These are phyloP conservation scores for Talaromyces sp. DNA, from an alignment of 2,329 filamentous ascomycete genomes.

Conservation along the genomic window DNA sequence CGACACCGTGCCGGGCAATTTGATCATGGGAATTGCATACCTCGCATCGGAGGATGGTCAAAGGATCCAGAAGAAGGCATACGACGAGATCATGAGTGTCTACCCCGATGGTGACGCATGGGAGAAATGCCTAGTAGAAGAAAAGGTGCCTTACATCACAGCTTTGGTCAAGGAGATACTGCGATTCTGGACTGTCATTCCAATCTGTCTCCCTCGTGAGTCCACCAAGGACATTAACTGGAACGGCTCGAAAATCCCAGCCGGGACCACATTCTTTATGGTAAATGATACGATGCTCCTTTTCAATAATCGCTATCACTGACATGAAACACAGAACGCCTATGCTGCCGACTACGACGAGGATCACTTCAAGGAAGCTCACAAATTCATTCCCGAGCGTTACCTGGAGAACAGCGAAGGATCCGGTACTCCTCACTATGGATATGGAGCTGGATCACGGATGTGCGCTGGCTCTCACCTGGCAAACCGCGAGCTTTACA, in stretches of 20 bases:
- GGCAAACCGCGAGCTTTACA: constrained; percentile 65
- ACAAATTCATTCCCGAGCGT: constrained; percentile 69
- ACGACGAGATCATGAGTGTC: constrained; percentile 68
- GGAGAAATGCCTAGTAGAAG: constrained; percentile 71
- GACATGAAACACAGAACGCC: constrained; percentile 56
- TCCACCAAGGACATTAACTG: constrained; percentile 74
- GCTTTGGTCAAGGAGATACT: constrained; percentile 78
- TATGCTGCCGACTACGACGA: constrained; percentile 75
- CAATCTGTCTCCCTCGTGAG: constrained; percentile 73
- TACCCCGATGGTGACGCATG: constrained; percentile 78
- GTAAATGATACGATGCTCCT: constrained; percentile 34
- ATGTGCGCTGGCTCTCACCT: constrained; percentile 68
- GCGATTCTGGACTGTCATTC: constrained; percentile 78
- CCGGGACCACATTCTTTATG: constrained; percentile 81
- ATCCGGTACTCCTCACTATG: constrained; percentile 63
- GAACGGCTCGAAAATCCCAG: constrained; percentile 67
- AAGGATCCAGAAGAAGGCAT: constrained; percentile 69
- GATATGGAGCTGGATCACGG: constrained; percentile 64
- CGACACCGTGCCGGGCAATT: constrained; percentile 77
- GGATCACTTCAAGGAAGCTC: constrained; percentile 65
- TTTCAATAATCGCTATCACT: neutral
- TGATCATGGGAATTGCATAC: constrained; percentile 79
- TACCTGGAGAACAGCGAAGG: constrained; percentile 60
- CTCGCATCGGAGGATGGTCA: constrained; percentile 70
- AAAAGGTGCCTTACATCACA: constrained; percentile 75